Evolutionary conservation across 1,284 basidiomycete species (phyloP), one percentile per base, ranked within the genome.

Genomic region (Trametes polyzona): DNA sequence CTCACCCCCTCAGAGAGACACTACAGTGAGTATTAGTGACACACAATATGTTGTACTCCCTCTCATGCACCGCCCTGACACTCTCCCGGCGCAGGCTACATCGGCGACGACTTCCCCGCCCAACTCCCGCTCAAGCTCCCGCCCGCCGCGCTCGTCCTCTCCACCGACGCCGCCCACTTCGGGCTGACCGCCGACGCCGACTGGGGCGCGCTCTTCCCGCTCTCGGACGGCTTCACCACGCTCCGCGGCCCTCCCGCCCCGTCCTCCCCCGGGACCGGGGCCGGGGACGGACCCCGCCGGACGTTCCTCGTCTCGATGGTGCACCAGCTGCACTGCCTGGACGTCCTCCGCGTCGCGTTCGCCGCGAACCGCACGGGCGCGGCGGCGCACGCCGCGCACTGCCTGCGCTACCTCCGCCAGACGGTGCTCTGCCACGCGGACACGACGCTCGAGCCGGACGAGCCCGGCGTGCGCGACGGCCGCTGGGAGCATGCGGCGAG

Each of bases 351-450:
- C 52, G 65, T 62, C 58, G 58, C 56, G 24, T 55, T 59, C 42
- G 62, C 47, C 14, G 44, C 47, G 30, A 66, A 64, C 54, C 68
- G 67, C 42, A 71, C 68, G 8, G 67, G 68, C 36, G 58, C 68
- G 23, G 40, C 37, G 24, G 66, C 64, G 24, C 67, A 78, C 57
- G 65, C 73, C 33, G 63, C 73, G 46, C 77, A 78, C 47, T 78
- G 76, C 53, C 57, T 78, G 48, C 69, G 72, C 11, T 78, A 78
- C 59, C 65, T 78, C 14, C 62, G 71, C 27, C 76, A 78, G 60
- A 67, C 69, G 14, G 64, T 77, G n/a, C 54, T 78, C 7, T 78
- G 76, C 58, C 51, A 66, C 26, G 72, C 76, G 0, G 75, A 79
- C 52, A 69, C 72, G 40, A 78, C 77, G 26, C 64, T 78, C 21